Evolutionary conservation across 805 yeast species (phyloP).

Genomic region (Crinitomyces ghanaensis): DNA sequence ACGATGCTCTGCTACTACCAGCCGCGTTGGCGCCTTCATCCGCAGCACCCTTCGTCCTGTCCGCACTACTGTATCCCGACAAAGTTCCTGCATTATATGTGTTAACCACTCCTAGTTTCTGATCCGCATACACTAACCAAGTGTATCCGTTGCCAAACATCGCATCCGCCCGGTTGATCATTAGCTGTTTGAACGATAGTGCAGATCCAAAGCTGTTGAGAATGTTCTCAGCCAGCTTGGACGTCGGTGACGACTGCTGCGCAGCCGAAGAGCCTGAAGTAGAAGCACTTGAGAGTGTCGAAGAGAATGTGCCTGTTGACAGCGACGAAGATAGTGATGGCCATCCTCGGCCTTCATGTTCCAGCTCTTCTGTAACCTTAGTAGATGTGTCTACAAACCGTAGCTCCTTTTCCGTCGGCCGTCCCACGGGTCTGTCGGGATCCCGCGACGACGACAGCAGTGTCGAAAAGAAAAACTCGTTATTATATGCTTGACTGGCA

Average conservation of each 20-base stretch:
- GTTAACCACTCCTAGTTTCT: conserved; percentile 55
- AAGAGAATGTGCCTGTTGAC: not conserved
- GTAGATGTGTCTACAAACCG: conserved; percentile 17
- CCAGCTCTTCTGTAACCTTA: no score
- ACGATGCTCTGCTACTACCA: not conserved
- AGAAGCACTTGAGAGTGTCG: conserved; percentile 1
- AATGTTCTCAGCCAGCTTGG: conserved; percentile 10
- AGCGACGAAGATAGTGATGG: conserved; percentile 8
- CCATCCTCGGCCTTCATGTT: no score
- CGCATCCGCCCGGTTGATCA: conserved; percentile 59
- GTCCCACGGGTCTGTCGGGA: conserved; percentile 16
- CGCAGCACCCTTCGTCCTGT: no score
- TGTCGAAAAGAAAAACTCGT: conserved; percentile 61
- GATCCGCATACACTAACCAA: conserved; percentile 53
- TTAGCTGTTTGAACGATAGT: conserved; percentile 62
- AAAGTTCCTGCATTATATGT: conserved; percentile 87
- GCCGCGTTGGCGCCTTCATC: conserved; percentile 7
- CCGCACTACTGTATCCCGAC: conserved; percentile 17
- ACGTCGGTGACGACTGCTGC: conserved; percentile 3
- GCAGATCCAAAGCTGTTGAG: conserved; percentile 59
- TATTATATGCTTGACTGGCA: conserved; percentile 86
- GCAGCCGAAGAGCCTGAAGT: conserved; percentile 3
- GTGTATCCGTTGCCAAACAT: conserved; percentile 86
- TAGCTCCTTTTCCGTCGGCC: conserved; percentile 14
- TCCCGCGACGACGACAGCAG: conserved; percentile 18